Percentiles rank a stretch among this genome's conserved stretches.
Conservation (phyloP, 176 grass and related monocot species). For the Hyparrhenia diplandra region DNA sequence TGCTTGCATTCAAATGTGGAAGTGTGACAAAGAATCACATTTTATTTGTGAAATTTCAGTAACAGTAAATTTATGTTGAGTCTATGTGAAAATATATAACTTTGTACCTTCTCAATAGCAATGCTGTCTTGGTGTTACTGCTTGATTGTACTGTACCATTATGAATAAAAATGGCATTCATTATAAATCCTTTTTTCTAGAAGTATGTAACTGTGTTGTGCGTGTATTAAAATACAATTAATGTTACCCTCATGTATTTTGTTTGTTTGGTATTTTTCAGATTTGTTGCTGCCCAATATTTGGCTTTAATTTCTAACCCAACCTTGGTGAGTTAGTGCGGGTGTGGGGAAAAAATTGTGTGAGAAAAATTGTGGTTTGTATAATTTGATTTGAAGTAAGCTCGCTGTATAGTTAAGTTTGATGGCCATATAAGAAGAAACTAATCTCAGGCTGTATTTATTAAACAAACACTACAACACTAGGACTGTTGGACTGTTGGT, state of each 20-base stretch:
- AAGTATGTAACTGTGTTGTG: background rate
- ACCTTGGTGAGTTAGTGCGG: background rate
- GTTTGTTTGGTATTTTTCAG: background rate
- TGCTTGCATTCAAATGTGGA: conserved; percentile 6
- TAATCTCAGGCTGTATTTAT: too few relatives aligned
- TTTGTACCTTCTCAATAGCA: background rate
- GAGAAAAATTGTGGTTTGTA: too few relatives aligned
- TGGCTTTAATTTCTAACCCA: background rate
- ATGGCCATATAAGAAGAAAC: too few relatives aligned
- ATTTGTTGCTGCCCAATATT: background rate
- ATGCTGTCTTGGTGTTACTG: background rate
- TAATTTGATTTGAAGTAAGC: too few relatives aligned
- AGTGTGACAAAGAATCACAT: background rate
- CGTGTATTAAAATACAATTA: conserved; percentile 4
- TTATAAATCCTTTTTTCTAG: background rate
- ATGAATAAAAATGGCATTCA: conserved; percentile 5
- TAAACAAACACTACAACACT: too few relatives aligned
- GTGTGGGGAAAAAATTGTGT: too few relatives aligned
- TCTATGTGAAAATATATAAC: background rate
- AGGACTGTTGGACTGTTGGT: too few relatives aligned
- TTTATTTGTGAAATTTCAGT: background rate
- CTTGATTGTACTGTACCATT: conserved; percentile 16
- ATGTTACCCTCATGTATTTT: background rate
- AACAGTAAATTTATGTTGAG: background rate
- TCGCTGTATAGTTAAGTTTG: too few relatives aligned